Percentiles rank a stretch among this genome's conserved stretches.
Conservation (phyloP, 2,329 filamentous ascomycete species). For the Ophioceras dolichostomum region DNA sequence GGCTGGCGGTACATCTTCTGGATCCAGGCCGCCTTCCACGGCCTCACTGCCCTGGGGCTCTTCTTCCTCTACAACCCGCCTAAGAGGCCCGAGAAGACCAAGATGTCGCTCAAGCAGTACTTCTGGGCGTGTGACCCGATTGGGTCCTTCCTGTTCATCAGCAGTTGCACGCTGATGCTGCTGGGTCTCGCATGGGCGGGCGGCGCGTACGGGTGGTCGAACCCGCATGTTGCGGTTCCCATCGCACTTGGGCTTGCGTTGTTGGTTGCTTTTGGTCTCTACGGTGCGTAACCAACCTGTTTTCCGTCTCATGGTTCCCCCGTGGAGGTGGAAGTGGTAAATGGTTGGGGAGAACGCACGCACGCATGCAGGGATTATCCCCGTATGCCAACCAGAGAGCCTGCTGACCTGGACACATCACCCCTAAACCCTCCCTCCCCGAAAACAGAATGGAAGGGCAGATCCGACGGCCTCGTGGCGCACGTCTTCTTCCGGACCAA, state of each 20-base stretch:
- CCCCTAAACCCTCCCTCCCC: too few relatives aligned
- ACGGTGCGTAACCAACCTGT: too few relatives aligned
- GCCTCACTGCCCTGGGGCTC: slow-evolving; percentile 31
- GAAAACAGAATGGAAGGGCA: slow-evolving; percentile 38
- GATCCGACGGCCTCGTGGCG: slow-evolving; percentile 38
- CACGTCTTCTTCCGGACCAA: slow-evolving; percentile 42
- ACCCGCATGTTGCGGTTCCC: slow-evolving; percentile 25
- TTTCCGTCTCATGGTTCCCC: too few relatives aligned
- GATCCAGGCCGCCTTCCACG: slow-evolving; percentile 43
- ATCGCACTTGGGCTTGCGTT: slow-evolving; percentile 26
- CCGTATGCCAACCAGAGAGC: not conserved
- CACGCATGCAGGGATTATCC: too few relatives aligned
- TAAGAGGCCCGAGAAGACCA: slow-evolving; percentile 21
- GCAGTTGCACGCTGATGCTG: slow-evolving; percentile 28
- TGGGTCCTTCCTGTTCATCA: slow-evolving; percentile 29
- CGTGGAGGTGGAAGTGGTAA: too few relatives aligned
- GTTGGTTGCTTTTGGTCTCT: slow-evolving; percentile 24
- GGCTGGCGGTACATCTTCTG: slow-evolving; percentile 47
- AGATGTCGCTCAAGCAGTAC: slow-evolving; percentile 23
- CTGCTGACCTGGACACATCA: not conserved
- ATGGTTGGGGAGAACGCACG: too few relatives aligned
- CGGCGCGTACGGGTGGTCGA: slow-evolving; percentile 25
- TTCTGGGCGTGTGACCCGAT: slow-evolving; percentile 35
- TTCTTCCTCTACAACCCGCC: slow-evolving; percentile 33
- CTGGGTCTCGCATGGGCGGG: slow-evolving; percentile 33